Evolutionary conservation across 2,329 filamentous ascomycete species (phyloP).

Genomic region (Penicillium polonicum): DNA sequence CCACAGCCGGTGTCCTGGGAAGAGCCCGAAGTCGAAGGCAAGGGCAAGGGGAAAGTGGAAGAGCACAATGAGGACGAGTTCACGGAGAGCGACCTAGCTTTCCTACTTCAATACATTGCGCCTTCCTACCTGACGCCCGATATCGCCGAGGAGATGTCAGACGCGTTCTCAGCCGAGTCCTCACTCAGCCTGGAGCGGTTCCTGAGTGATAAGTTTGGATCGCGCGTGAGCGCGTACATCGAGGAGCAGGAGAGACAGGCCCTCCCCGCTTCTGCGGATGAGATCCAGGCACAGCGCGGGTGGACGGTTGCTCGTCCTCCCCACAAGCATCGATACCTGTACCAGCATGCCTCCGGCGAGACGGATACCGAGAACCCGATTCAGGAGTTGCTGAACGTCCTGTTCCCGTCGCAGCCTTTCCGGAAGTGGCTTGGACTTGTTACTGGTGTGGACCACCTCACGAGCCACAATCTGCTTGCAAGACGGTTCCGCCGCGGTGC

Average conservation of each 20-base stretch:
- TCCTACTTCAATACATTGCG: slow-evolving; percentile 84
- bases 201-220: slow-evolving; percentile 73
- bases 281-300: slow-evolving; percentile 58
- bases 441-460: slow-evolving; percentile 66
- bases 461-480: slow-evolving; percentile 74
- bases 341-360: slow-evolving; percentile 57
- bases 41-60: slow-evolving; percentile 39
- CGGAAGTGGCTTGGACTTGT: slow-evolving; percentile 83
- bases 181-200: slow-evolving; percentile 80
- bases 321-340: slow-evolving; percentile 93
- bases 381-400: slow-evolving; percentile 73
- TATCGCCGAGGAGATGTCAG: slow-evolving; percentile 76
- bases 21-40: slow-evolving; percentile 39
- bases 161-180: slow-evolving; percentile 77
- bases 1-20: slow-evolving; percentile 51
- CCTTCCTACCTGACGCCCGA: slow-evolving; percentile 91
- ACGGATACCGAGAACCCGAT: slow-evolving; percentile 52
- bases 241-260: slow-evolving; percentile 60
- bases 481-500: slow-evolving; percentile 81
- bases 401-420: slow-evolving; percentile 84
- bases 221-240: slow-evolving; percentile 69
- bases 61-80: slow-evolving; percentile 60
- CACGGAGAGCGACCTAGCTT: slow-evolving; percentile 78
- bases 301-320: slow-evolving; percentile 84
- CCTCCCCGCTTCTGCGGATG: slow-evolving; percentile 44